A percentile compares a stretch with the other conserved stretches of the same genome.
Evolutionary conservation across 441 rosid genomes (phyloP).

Genomic region (Biscutella laevigata): DNA sequence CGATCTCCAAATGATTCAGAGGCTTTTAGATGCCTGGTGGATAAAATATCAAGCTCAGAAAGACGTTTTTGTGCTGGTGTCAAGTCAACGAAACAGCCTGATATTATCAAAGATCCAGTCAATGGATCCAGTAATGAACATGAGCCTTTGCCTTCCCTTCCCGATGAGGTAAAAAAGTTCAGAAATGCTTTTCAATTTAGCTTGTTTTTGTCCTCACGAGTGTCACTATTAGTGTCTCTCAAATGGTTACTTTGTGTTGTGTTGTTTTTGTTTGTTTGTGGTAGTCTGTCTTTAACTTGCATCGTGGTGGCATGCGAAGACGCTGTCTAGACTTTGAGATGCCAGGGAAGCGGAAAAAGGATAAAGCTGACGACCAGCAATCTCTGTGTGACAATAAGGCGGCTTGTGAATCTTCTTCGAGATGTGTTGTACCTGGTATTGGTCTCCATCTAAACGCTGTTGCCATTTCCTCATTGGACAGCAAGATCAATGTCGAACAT

Average conservation of each 20-base stretch:
- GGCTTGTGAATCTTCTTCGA: slow-evolving; percentile 32
- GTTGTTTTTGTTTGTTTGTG: slow-evolving; percentile 24
- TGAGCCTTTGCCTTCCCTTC: slow-evolving; percentile 6
- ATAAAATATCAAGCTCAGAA: slow-evolving; percentile 42
- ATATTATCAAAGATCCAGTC: slow-evolving; percentile 12
- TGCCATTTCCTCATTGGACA: slow-evolving; percentile 44
- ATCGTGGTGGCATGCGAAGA: slow-evolving; percentile 71
- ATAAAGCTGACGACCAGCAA: slow-evolving; percentile 28
- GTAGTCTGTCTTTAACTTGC: slow-evolving; percentile 52
- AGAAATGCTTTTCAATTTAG: not conserved
- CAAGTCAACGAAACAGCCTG: slow-evolving; percentile 1
- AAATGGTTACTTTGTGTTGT: not conserved
- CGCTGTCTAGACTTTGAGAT: slow-evolving; percentile 92
- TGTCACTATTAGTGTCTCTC: too few relatives aligned
- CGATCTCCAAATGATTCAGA: slow-evolving; percentile 57
- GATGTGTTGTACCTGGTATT: slow-evolving; percentile 64
- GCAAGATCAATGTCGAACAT: slow-evolving; percentile 28
- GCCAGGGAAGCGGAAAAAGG: slow-evolving; percentile 49
- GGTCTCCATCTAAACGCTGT: slow-evolving; percentile 92
- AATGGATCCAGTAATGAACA: slow-evolving; percentile 9
- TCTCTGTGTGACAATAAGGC: slow-evolving; percentile 20
- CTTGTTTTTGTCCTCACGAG: not conserved
- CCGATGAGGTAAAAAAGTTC: slow-evolving; percentile 14
- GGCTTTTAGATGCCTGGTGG: slow-evolving; percentile 48
- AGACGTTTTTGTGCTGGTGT: slow-evolving; percentile 29